Conservation (phyloP, 768 basidiomycete species). For the Tremella fuciformis region DNA sequence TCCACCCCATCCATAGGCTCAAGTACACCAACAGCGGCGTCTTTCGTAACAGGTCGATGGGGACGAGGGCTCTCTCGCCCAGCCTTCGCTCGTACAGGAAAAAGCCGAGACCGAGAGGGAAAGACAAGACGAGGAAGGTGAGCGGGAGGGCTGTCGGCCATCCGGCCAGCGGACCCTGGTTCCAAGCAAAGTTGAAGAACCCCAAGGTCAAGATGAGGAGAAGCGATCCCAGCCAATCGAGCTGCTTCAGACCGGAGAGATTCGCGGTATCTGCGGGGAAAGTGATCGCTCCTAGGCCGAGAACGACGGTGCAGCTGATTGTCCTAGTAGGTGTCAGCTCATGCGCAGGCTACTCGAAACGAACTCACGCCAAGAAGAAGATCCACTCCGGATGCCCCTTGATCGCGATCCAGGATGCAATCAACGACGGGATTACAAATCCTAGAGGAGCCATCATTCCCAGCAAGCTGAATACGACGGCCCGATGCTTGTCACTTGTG, state of each 20-base stretch:
- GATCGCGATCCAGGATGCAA: too few relatives aligned
- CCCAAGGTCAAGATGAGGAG: neutral
- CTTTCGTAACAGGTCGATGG: too few relatives aligned
- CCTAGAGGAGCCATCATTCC: neutral
- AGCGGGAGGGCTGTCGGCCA: neutral
- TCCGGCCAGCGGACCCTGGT: conserved; percentile 6
- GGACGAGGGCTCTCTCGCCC: too few relatives aligned
- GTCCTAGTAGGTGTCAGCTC: too few relatives aligned
- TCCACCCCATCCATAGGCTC: neutral
- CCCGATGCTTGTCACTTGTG: neutral
- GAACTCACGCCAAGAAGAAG: too few relatives aligned
- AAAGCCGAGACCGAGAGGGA: neutral
- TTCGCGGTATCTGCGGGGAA: too few relatives aligned
- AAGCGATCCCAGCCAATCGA: too few relatives aligned
- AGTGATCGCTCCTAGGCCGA: too few relatives aligned
- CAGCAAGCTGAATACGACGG: conserved; percentile 2
- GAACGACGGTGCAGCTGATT: too few relatives aligned
- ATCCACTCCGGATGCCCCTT: too few relatives aligned
- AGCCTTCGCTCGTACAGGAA: neutral
- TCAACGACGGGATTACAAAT: neutral
- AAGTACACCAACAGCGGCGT: neutral
- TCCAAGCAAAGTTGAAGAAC: conserved; percentile 6
- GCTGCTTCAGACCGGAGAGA: too few relatives aligned
- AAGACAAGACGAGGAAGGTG: conserved; percentile 1
- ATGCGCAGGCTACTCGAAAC: too few relatives aligned